phyloP scores from a whole-genome alignment of 2,329 filamentous ascomycete genomes.

The Ophiostoma perfectum region DNA sequence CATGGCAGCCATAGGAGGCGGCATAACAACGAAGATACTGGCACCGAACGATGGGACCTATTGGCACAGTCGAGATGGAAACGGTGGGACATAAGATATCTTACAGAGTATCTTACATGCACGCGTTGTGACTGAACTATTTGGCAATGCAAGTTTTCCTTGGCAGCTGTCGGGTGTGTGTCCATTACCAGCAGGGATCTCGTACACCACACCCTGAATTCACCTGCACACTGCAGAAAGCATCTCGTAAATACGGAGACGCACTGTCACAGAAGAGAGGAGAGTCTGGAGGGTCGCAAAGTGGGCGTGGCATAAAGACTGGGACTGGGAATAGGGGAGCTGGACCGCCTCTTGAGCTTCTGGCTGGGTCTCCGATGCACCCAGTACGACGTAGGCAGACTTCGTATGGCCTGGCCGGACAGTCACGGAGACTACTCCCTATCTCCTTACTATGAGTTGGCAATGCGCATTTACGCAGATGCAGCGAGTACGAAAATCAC shows the following conservation, averaged over 20 bases:
- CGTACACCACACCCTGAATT: neutral
- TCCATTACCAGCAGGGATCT: neutral
- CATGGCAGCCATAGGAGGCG: neutral
- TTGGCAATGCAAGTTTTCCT: neutral
- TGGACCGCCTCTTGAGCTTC: neutral
- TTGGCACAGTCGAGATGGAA: neutral
- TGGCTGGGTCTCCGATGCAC: too few relatives aligned
- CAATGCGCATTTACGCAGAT: too few relatives aligned
- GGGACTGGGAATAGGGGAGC: neutral
- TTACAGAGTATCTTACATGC: too few relatives aligned
- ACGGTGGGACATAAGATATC: neutral
- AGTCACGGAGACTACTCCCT: too few relatives aligned
- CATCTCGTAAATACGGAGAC: conserved; percentile 4
- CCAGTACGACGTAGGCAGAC: too few relatives aligned
- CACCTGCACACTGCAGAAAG: neutral
- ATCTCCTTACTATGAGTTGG: too few relatives aligned
- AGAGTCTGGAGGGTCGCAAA: neutral
- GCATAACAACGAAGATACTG: neutral
- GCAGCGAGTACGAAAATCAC: too few relatives aligned
- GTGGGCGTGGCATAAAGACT: neutral
- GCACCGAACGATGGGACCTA: neutral
- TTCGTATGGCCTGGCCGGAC: too few relatives aligned
- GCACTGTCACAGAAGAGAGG: neutral
- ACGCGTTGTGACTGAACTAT: neutral
- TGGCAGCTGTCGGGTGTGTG: neutral